Evolutionary conservation across 352 stramenopile species (phyloP), one percentile per base, ranked within the genome.

Genomic region (Globisporangium radiosum): DNA sequence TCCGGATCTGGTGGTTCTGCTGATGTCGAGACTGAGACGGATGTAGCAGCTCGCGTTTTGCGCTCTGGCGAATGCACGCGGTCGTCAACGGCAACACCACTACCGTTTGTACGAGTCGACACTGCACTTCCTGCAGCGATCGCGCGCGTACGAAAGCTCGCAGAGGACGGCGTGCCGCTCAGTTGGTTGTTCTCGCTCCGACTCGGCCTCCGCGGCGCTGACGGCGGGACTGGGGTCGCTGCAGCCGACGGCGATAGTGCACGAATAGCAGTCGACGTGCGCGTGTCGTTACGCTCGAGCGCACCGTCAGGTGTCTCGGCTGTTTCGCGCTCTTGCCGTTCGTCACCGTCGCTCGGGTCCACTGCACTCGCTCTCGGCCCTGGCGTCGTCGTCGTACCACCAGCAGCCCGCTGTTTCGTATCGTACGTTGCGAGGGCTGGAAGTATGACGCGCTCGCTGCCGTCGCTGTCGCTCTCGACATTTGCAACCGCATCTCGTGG

Each of bases 381-480:
- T 14, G 45, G 4, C 19, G 53, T 19, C 3, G 6, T 17, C 48
- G 8, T 17, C 5, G n/a, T 8, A 11, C 1, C 33, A 13, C 11
- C 36, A 47, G 19, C 4, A 7, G 4, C 6, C 5, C 7, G 33
- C 4, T 33, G 51, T 40, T 56, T 60, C 7, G 25, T 37, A 5
- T 63, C 47, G 13, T 51, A 54, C 0, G 49, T 54, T 7, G 67
- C 54, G 33, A 83, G 68, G 2, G 64, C 56, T 25, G 80, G 80
- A 13, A 90, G 84, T 13, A 88, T 69, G 1, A 90, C 72, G 11
- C 69, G 67, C 40, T 75, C 69, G 1, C 50, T 45, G 7, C 36
- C 39, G 6, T 65, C 39, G 47, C 19, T 33, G 13, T 45, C 58
- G 19, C 47, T 50, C 39, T 50, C 49, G 4, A 25, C 57, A 15